A percentile compares a stretch with the other conserved stretches of the same genome.
phyloP scores from a whole-genome alignment of 768 basidiomycete species.

The Hericium coralloides region DNA sequence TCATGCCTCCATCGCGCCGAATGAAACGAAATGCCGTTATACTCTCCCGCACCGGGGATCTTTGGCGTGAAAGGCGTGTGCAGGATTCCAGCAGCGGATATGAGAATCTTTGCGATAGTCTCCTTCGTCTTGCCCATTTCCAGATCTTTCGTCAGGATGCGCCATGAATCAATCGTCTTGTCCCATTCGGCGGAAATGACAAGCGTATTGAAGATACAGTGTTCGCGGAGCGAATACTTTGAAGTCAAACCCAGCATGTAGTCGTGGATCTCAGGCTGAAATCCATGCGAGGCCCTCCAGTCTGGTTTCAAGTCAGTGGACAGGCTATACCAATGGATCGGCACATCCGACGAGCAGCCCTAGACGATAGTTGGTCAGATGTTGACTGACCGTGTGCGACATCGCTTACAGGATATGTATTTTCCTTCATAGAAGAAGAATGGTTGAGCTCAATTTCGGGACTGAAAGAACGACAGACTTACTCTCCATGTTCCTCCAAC shows the following conservation, averaged over 20 bases:
- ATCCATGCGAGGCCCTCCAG: not conserved
- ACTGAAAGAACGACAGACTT: not conserved
- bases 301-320: not conserved
- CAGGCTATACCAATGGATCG: not conserved
- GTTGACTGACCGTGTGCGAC: not conserved
- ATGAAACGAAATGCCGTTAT: slow-evolving; percentile 18
- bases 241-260: not conserved
- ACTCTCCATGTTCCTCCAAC: slow-evolving; percentile 3
- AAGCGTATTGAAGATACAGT: not conserved
- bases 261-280: not conserved
- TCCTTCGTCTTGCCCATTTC: not conserved
- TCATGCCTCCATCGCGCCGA: slow-evolving; percentile 20
- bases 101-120: not conserved
- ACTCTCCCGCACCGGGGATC: not conserved
- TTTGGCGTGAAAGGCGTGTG: not conserved
- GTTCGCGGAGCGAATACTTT: not conserved
- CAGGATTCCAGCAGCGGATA: not conserved
- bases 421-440: not conserved
- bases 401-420: slow-evolving; percentile 8
- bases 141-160: not conserved
- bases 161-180: not conserved
- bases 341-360: slow-evolving; percentile 1
- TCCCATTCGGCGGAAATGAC: not conserved
- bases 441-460: not conserved
- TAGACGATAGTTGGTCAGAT: not conserved